Evolutionary conservation across 208 protist genomes (phyloP).

Genomic region (Endotrypanum monterogeii): DNA sequence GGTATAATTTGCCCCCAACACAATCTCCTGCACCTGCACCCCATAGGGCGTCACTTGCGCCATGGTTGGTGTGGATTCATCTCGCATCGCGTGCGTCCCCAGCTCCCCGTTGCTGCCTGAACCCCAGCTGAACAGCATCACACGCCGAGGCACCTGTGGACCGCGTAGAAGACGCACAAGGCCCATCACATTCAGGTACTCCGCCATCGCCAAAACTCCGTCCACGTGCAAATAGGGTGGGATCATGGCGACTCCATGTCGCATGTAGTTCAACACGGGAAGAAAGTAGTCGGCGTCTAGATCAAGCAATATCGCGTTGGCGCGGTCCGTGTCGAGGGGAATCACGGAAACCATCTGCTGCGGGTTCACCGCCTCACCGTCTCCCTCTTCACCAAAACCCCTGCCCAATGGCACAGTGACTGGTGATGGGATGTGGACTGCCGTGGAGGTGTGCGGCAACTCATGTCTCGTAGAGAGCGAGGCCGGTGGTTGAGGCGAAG

Average conservation of each 20-base stretch:
- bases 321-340: constrained; percentile 60
- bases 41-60: constrained; percentile 69
- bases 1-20: constrained; percentile 87
- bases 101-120: constrained; percentile 77
- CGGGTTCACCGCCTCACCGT: constrained; percentile 29
- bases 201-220: constrained; percentile 78
- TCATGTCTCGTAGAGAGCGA: not conserved
- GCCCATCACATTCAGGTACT: constrained; percentile 72
- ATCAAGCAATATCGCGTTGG: constrained; percentile 78
- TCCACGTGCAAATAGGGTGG: constrained; percentile 41
- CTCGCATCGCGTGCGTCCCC: constrained; percentile 63
- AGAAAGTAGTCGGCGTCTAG: constrained; percentile 81
- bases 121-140: constrained; percentile 86
- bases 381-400: not conserved
- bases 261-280: constrained; percentile 83
- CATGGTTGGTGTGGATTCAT: constrained; percentile 59
- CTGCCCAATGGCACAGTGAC: not conserved
- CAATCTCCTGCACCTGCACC: constrained; percentile 63
- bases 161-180: constrained; percentile 54
- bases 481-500: not conserved
- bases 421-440: not conserved
- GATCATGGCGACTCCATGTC: constrained; percentile 65
- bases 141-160: constrained; percentile 34
- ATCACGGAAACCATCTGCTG: constrained; percentile 18
- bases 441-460: not conserved